Conservation (phyloP, 2,329 filamentous ascomycete species). For the Botrytis tulipae region DNA sequence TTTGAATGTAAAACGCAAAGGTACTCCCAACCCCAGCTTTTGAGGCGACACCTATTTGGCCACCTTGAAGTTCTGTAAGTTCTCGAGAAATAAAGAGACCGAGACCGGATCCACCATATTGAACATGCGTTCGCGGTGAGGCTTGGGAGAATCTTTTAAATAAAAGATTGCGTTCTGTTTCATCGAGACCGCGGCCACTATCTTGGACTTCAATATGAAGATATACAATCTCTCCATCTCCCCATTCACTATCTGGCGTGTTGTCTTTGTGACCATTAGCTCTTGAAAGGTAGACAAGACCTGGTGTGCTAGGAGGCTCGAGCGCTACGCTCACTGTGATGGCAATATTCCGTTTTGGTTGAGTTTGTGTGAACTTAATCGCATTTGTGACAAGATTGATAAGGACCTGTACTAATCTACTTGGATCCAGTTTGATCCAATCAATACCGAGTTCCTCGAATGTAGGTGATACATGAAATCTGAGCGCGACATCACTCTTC, state of each 20-base stretch:
- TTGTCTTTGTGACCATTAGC: constrained; percentile 34
- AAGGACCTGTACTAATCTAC: constrained; percentile 71
- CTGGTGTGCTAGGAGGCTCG: constrained; percentile 15
- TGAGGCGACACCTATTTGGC: constrained; percentile 74
- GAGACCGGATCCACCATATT: constrained; percentile 76
- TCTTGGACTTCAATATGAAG: constrained; percentile 73
- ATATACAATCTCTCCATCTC: constrained; percentile 66
- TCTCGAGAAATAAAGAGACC: constrained; percentile 77
- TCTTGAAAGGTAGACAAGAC: constrained; percentile 28
- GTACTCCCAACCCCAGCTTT: constrained; percentile 67
- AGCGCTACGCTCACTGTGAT: constrained; percentile 39
- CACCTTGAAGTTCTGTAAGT: constrained; percentile 77
- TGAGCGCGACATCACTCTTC: constrained; percentile 65
- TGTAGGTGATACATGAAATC: constrained; percentile 61
- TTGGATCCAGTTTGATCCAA: constrained; percentile 69
- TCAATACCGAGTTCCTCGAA: constrained; percentile 58
- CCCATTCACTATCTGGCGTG: constrained; percentile 53
- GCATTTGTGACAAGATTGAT: constrained; percentile 81
- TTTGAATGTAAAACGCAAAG: constrained; percentile 69
- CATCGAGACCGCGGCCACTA: constrained; percentile 70
- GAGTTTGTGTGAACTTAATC: constrained; percentile 74
- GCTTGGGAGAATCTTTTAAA: constrained; percentile 76
- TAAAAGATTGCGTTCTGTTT: constrained; percentile 69
- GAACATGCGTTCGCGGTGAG: constrained; percentile 70
- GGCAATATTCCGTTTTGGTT: constrained; percentile 55